Percentiles rank a stretch among this genome's conserved stretches.
Evolutionary conservation across 495 filamentous ascomycete species (phyloP).

Genomic region (Neurospora sp.): DNA sequence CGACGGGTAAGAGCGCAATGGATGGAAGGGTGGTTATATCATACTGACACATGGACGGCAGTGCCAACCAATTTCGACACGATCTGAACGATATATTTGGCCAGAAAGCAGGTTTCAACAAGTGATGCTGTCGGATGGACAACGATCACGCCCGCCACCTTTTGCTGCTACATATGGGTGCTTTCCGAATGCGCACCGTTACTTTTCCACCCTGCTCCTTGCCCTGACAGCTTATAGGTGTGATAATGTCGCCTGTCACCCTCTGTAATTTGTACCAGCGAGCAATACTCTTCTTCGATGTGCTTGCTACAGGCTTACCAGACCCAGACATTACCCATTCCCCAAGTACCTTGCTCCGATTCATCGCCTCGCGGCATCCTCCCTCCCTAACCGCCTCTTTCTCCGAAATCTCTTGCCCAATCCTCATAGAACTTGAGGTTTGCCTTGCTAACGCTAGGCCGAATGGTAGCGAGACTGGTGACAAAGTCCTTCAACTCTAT

Average conservation of each 20-base stretch:
- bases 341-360: background rate
- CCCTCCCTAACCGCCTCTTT: conserved; percentile 61
- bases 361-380: background rate
- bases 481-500: conserved; percentile 79
- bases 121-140: background rate
- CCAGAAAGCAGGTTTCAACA: background rate
- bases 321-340: background rate
- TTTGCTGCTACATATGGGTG: background rate
- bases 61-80: background rate
- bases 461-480: conserved; percentile 72
- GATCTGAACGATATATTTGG: background rate
- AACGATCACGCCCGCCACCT: background rate
- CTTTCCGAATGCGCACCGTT: background rate
- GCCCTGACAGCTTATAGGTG: background rate
- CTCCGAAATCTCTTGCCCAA: conserved; percentile 89
- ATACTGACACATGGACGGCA: background rate
- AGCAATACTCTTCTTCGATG: background rate
- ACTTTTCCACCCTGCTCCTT: background rate
- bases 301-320: background rate
- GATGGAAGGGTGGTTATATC: background rate
- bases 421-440: conserved; percentile 83
- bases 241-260: background rate
- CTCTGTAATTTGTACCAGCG: background rate
- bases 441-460: conserved; percentile 80
- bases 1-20: background rate